Evolutionary conservation across 805 yeast genomes (phyloP), one percentile per base, ranked within the genome.

Genomic region (Kodamaea sagamina): DNA sequence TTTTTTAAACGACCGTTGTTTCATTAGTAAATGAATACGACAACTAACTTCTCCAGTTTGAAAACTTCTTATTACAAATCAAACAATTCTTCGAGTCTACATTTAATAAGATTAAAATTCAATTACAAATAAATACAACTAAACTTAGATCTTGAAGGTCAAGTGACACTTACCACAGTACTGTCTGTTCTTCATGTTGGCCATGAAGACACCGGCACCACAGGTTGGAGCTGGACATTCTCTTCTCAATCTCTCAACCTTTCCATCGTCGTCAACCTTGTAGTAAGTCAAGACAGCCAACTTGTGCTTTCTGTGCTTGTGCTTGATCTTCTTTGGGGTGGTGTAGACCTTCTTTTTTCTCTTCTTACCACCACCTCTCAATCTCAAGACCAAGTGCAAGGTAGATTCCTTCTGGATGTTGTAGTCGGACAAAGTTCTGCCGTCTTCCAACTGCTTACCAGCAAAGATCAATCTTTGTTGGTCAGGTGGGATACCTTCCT

Each of bases 301-400:
- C 87, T 93, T 93, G 78, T 87, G 88, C 84, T 92, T 93, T 88
- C 87, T 93, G 86, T 89, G 97, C 86, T 89, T 90, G 95, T 93
- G 98, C 81, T 79, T 88, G 81, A 93, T 88, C 86, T 90, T 95
- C 90, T 93, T 93, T 82, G 99, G 99, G 72, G 98, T 92, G 80
- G 98, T 92, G 92, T 92, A 93, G 73, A 89, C 97, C 95, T 92
- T 92, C 97, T 93, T 93, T 93, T 93, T 93, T 85, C 96, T 92
- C 93, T 93, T 93, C 88, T 90, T 93, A 82, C 96, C 96, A 73
- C 75, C 76, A 80, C 98, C 98, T 81, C 97, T 88, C 72, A 92
- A 86, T 82, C 97, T 89, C 58, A 92, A 79, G 56, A 92, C 98
- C 78, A 92, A 83, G 75, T 92, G 97, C 48, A 92, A 76, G 57